Evolutionary conservation across 148 eudicot species (phyloP).

Genomic region (Fagopyrum homotropicum): DNA sequence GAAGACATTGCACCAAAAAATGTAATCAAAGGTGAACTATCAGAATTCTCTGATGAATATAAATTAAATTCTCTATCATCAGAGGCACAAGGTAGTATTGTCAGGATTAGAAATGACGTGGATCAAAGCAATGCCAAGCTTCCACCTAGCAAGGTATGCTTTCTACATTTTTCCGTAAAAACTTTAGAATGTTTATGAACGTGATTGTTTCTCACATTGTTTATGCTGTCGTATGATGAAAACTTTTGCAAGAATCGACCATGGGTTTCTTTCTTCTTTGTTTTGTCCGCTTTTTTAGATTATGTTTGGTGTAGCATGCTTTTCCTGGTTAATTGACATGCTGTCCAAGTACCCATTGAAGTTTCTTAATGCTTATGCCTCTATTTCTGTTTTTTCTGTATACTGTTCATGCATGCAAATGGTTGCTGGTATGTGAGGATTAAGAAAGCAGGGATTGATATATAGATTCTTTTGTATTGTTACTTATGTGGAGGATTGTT

Average conservation of each 20-base stretch:
- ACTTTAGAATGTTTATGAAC: not conserved
- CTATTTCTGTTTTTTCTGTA: not conserved
- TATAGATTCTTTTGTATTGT: not conserved
- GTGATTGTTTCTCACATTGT: not conserved
- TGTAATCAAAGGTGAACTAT: slow-evolving; percentile 17
- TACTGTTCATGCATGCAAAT: not conserved
- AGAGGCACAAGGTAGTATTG: slow-evolving; percentile 18
- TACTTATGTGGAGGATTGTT: not conserved
- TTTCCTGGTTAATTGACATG: not conserved
- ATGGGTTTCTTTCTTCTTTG: not conserved
- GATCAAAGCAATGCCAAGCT: slow-evolving; percentile 30
- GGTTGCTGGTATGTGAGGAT: not conserved
- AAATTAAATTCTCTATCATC: slow-evolving; percentile 20
- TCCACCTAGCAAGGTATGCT: slow-evolving; percentile 42
- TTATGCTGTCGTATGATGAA: not conserved
- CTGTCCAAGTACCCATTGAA: not conserved
- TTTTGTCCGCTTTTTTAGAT: not conserved
- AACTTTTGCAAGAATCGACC: not conserved
- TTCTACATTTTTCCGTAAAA: not conserved
- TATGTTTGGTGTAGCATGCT: not conserved
- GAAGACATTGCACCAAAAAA: slow-evolving; percentile 20
- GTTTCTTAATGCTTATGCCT: not conserved
- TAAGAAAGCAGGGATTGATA: not conserved
- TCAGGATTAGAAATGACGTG: slow-evolving; percentile 20
- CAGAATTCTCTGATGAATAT: slow-evolving; percentile 18